phyloP scores from a whole-genome alignment of 2,329 filamentous ascomycete species.

The Cladosporium sp. region DNA sequence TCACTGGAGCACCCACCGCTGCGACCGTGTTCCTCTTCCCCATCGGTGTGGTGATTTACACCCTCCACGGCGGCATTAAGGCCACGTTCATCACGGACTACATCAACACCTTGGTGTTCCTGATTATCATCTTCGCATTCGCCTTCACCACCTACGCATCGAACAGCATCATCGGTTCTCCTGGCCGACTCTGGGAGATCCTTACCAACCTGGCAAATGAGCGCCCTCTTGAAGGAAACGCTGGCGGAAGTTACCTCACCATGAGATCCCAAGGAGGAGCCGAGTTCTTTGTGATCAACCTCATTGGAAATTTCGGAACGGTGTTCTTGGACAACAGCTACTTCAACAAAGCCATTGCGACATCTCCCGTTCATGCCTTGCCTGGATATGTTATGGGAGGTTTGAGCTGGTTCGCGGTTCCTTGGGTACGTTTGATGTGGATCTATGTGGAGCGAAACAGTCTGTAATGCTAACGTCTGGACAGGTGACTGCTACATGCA shows the following conservation, averaged over 20 bases:
- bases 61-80: slow-evolving; percentile 25
- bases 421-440: slow-evolving; percentile 63
- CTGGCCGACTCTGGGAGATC: slow-evolving; percentile 24
- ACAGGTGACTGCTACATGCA: slow-evolving; percentile 62
- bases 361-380: slow-evolving; percentile 76
- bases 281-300: slow-evolving; percentile 58
- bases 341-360: slow-evolving; percentile 94
- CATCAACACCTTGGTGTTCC: slow-evolving; percentile 24
- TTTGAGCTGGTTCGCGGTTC: slow-evolving; percentile 86
- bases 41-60: slow-evolving; percentile 26
- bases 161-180: slow-evolving; percentile 20
- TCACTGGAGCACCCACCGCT: slow-evolving; percentile 70
- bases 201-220: slow-evolving; percentile 19
- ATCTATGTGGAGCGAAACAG: too few relatives aligned
- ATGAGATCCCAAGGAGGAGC: slow-evolving; percentile 21
- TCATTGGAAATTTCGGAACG: slow-evolving; percentile 76
- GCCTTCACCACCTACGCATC: slow-evolving; percentile 21
- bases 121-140: slow-evolving; percentile 20
- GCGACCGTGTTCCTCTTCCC: slow-evolving; percentile 66
- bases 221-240: slow-evolving; percentile 23
- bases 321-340: slow-evolving; percentile 75
- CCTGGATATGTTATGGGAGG: slow-evolving; percentile 89
- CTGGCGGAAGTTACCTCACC: slow-evolving; percentile 25
- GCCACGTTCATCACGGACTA: slow-evolving; percentile 26
- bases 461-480: background rate